phyloP scores from a whole-genome alignment of 2,329 filamentous ascomycete species.

The Xylariomycetidae sp. region DNA sequence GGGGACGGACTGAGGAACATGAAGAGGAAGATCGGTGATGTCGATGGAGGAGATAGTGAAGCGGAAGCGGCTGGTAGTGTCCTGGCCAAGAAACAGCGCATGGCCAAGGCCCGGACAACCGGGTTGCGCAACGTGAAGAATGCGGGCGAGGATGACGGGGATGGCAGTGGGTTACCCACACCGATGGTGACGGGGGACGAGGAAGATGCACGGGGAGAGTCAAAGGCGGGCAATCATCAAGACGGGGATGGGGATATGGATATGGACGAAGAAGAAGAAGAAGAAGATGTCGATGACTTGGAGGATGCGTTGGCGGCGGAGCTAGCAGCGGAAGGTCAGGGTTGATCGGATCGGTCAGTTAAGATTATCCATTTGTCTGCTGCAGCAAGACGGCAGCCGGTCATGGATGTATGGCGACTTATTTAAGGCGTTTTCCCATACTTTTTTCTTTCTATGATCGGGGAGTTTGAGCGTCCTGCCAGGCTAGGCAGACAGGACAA shows the following conservation, averaged over 20 bases:
- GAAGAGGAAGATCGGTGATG: conserved; percentile 24
- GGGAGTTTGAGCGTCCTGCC: too few species aligned
- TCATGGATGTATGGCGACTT: too few species aligned
- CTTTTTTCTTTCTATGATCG: too few species aligned
- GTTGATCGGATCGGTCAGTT: conserved; percentile 5
- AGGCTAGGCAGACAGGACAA: too few species aligned
- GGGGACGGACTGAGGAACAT: conserved; percentile 27
- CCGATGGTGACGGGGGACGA: conserved; percentile 36
- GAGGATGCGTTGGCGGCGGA: conserved; percentile 2
- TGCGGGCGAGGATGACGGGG: conserved; percentile 23
- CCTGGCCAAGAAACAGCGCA: conserved; percentile 37
- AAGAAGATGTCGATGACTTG: conserved; percentile 2
- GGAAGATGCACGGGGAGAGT: conserved; percentile 29
- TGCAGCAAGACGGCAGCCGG: not conserved
- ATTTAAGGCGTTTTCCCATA: too few species aligned
- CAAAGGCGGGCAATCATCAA: conserved; percentile 18
- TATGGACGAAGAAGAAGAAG: conserved; percentile 10
- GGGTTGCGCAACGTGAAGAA: conserved; percentile 37
- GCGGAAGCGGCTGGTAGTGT: conserved; percentile 21
- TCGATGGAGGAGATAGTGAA: conserved; percentile 16
- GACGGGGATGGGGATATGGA: conserved; percentile 27
- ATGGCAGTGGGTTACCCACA: conserved; percentile 30
- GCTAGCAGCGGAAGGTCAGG: conserved; percentile 16
- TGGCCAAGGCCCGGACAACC: conserved; percentile 34
- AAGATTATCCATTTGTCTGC: not conserved